Percentiles rank a stretch among this genome's conserved stretches.
Evolutionary conservation across 2,329 filamentous ascomycete genomes (phyloP).

Genomic region (Scedosporium minutisporum): DNA sequence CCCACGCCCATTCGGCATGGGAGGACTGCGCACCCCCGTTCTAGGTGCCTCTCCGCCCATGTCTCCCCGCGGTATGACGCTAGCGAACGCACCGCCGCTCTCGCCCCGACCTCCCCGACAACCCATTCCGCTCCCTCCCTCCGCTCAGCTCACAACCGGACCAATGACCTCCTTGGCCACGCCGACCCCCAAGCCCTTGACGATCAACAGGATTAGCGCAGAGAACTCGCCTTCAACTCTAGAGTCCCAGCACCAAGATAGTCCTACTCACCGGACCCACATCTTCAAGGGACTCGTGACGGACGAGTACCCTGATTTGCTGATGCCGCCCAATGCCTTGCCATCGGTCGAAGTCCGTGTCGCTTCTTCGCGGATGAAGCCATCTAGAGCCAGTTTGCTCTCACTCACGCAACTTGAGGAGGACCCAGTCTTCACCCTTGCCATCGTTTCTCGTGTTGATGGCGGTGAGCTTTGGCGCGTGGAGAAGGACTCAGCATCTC

Average conservation of each 20-base stretch:
- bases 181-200: constrained; percentile 25
- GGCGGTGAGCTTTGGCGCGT: constrained; percentile 80
- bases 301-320: constrained; percentile 76
- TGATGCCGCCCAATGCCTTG: constrained; percentile 81
- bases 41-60: constrained; percentile 47
- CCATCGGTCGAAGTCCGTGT: constrained; percentile 79
- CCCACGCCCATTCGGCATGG: constrained; percentile 44
- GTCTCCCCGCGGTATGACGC: constrained; percentile 50
- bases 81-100: constrained; percentile 27
- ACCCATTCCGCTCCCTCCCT: constrained; percentile 61
- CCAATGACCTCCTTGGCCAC: not conserved
- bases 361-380: constrained; percentile 88
- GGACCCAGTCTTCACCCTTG: constrained; percentile 88
- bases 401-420: constrained; percentile 74
- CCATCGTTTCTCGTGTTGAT: constrained; percentile 69
- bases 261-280: constrained; percentile 32
- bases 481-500: constrained; percentile 78
- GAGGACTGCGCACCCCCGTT: constrained; percentile 12
- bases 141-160: constrained; percentile 42
- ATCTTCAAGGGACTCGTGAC: constrained; percentile 73
- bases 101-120: constrained; percentile 67
- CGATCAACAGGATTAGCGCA: constrained; percentile 25
- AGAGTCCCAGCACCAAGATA: constrained; percentile 22
- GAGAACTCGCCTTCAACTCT: constrained; percentile 9
- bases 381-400: constrained; percentile 76